Percentiles rank a stretch among this genome's conserved stretches.
phyloP scores from a whole-genome alignment of 2,329 filamentous ascomycete species.

The Sclerotinia spermophila region DNA sequence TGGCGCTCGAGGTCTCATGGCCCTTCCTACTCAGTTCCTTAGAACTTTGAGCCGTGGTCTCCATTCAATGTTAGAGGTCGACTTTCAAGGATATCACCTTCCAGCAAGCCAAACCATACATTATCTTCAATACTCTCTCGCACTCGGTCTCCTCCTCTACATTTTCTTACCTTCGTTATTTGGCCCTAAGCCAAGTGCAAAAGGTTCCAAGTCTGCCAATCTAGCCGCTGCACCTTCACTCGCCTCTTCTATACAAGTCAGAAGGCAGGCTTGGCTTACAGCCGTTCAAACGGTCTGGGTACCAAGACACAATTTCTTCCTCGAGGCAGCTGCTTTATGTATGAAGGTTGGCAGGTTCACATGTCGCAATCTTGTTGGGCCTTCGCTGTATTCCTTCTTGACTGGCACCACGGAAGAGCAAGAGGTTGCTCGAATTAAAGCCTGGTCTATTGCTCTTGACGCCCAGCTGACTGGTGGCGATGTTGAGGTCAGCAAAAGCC shows the following conservation, averaged over 20 bases:
- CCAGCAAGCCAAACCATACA: slow-evolving; percentile 45
- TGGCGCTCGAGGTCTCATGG: slow-evolving; percentile 63
- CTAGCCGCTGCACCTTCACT: slow-evolving; percentile 61
- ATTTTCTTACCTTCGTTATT: slow-evolving; percentile 54
- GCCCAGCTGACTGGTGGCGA: slow-evolving; percentile 90
- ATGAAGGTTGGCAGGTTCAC: slow-evolving; percentile 81
- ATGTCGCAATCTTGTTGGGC: slow-evolving; percentile 71
- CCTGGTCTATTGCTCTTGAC: slow-evolving; percentile 90
- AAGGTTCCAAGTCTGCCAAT: slow-evolving; percentile 50
- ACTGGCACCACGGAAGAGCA: slow-evolving; percentile 81
- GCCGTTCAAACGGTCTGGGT: slow-evolving; percentile 91
- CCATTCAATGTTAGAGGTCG: slow-evolving; percentile 42
- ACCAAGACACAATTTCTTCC: slow-evolving; percentile 78
- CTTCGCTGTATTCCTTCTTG: slow-evolving; percentile 70
- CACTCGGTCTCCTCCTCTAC: slow-evolving; percentile 54
- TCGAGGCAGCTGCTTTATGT: slow-evolving; percentile 77
- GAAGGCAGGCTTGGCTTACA: slow-evolving; percentile 87
- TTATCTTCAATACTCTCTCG: slow-evolving; percentile 50
- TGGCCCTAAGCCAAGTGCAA: slow-evolving; percentile 42
- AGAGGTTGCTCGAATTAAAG: slow-evolving; percentile 81
- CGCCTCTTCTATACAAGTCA: slow-evolving; percentile 78
- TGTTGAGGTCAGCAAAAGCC: slow-evolving; percentile 81
- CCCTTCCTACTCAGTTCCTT: slow-evolving; percentile 59
- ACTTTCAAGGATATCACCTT: slow-evolving; percentile 52
- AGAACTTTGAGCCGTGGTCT: slow-evolving; percentile 46